Percentiles rank a stretch among this genome's conserved stretches.
These are phyloP conservation scores for Amphicarpaea edgeworthii DNA, from an alignment of 306 rosid species.

Conservation along the genomic window DNA sequence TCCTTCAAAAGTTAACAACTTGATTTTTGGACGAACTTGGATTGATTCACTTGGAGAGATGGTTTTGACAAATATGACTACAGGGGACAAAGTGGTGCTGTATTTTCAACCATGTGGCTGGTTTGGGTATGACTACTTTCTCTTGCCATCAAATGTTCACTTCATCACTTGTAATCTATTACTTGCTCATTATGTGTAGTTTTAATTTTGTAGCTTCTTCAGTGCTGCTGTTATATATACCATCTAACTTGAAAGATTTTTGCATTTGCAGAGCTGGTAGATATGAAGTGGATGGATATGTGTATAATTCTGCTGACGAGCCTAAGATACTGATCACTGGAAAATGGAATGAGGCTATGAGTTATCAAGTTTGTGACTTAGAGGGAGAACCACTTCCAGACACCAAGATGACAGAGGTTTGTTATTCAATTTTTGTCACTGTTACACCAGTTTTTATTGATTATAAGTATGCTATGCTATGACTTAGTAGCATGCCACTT, in stretches of 20 bases:
- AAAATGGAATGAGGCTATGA: slow-evolving; percentile 88
- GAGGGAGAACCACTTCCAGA: slow-evolving; percentile 95
- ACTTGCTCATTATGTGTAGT: slow-evolving; percentile 7
- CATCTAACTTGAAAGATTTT: slow-evolving; percentile 37
- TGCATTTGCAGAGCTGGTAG: slow-evolving; percentile 74
- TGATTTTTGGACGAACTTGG: slow-evolving; percentile 94
- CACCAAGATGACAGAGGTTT: slow-evolving; percentile 86
- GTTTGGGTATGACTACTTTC: slow-evolving; percentile 73
- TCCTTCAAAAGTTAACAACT: slow-evolving; percentile 84
- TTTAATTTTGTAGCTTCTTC: slow-evolving; percentile 2
- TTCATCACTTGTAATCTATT: slow-evolving; percentile 8
- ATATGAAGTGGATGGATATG: slow-evolving; percentile 93
- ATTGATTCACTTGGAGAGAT: slow-evolving; percentile 90
- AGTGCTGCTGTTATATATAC: neutral
- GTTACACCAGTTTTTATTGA: slow-evolving; percentile 13
- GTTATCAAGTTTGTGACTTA: slow-evolving; percentile 83
- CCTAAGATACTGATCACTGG: slow-evolving; percentile 91
- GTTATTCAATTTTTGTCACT: slow-evolving; percentile 25
- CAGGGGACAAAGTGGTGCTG: slow-evolving; percentile 87
- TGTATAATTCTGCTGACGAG: slow-evolving; percentile 82
- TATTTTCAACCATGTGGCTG: slow-evolving; percentile 98
- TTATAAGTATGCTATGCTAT: slow-evolving; percentile 14
- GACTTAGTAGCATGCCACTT: neutral
- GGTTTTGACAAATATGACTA: slow-evolving; percentile 75
- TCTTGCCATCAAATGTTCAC: slow-evolving; percentile 27